Conservation (phyloP, 2,329 filamentous ascomycete species). For the Colletotrichum caudatum region DNA sequence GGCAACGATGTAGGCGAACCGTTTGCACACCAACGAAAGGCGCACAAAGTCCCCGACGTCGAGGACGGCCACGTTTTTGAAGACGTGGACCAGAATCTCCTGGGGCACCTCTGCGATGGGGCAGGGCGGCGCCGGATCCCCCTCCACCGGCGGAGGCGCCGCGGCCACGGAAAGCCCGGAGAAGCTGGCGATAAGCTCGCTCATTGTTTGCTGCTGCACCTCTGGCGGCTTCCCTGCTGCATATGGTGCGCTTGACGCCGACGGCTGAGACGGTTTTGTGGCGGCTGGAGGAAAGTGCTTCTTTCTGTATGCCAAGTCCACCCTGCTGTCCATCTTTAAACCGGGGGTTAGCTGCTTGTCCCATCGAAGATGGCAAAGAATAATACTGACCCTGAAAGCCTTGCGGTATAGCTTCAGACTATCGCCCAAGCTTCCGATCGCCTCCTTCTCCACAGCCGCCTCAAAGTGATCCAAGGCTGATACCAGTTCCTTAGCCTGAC, state of each 20-base stretch:
- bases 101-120: conserved; percentile 82
- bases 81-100: conserved; percentile 85
- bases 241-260: conserved; percentile 42
- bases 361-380: not conserved
- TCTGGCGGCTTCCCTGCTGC: conserved; percentile 40
- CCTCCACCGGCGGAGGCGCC: conserved; percentile 76
- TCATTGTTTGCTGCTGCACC: conserved; percentile 61
- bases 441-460: conserved; percentile 88
- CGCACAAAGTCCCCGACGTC: conserved; percentile 85
- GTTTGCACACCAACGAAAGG: conserved; percentile 85
- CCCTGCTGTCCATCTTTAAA: conserved; percentile 79
- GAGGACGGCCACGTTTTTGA: conserved; percentile 76
- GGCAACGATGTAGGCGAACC: conserved; percentile 84
- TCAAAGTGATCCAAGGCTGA: conserved; percentile 95
- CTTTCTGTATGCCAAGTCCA: conserved; percentile 88
- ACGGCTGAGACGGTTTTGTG: conserved; percentile 57
- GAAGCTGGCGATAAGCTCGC: conserved; percentile 83
- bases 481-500: conserved; percentile 62
- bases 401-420: conserved; percentile 89
- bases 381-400: conserved; percentile 79
- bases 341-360: conserved; percentile 40
- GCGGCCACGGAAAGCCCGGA: conserved; percentile 75
- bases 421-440: conserved; percentile 86
- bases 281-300: conserved; percentile 85
- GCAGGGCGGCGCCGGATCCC: conserved; percentile 79